Conservation (phyloP, 2,329 filamentous ascomycete genomes). For the Teratosphaeria epicoccoides region DNA sequence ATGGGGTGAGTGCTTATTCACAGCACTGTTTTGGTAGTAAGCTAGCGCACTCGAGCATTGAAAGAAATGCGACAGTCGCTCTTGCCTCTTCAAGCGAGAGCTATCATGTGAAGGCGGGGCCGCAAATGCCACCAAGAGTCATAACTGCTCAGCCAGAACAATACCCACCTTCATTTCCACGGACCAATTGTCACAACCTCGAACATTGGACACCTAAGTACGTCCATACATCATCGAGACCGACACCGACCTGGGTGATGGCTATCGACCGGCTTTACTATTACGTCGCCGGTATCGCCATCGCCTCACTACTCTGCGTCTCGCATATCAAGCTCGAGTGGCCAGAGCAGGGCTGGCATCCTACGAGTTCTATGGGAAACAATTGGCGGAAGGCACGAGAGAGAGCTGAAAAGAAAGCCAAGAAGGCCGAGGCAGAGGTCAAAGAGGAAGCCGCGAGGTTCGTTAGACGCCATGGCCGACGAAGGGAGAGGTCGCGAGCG, state of each 20-base stretch:
- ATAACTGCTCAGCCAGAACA: conserved; percentile 7
- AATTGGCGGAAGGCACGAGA: conserved; percentile 3
- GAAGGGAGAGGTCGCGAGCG: conserved; percentile 4
- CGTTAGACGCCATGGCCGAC: neutral
- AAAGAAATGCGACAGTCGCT: neutral
- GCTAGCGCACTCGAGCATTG: no score
- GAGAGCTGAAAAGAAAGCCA: conserved; percentile 1
- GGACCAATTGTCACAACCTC: conserved; percentile 5
- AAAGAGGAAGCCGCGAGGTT: conserved; percentile 2
- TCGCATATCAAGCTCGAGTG: conserved; percentile 18
- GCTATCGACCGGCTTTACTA: conserved; percentile 22
- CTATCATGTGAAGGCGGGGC: neutral
- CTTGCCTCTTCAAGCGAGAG: neutral
- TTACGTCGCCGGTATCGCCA: conserved; percentile 11
- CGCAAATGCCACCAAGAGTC: neutral
- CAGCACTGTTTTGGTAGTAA: no score
- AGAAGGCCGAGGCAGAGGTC: conserved; percentile 1
- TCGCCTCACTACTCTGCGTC: conserved; percentile 12
- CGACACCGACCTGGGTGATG: conserved; percentile 9
- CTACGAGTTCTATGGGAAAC: conserved; percentile 9
- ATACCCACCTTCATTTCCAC: conserved; percentile 5
- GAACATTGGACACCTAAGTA: neutral
- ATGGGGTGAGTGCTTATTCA: no score
- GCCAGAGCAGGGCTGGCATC: conserved; percentile 12
- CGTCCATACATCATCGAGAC: neutral